phyloP scores from a whole-genome alignment of 495 filamentous ascomycete species.

The Aspergillus homomorphus region DNA sequence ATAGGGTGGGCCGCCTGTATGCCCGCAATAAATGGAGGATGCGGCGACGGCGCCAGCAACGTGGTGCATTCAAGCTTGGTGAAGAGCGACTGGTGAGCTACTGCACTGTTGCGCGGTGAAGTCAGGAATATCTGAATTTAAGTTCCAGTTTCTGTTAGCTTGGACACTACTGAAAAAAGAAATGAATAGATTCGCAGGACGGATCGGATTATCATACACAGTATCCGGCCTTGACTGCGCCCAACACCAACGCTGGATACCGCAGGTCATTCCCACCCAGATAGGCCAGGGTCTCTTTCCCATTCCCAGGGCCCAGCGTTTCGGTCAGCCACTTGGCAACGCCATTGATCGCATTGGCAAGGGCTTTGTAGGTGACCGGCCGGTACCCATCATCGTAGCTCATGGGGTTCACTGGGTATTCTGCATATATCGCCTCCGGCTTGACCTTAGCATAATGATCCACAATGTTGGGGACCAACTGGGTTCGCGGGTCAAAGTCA shows the following conservation, averaged over 20 bases:
- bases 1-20: constrained; percentile 20
- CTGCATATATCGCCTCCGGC: background rate
- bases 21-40: constrained; percentile 14
- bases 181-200: too few relatives aligned
- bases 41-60: constrained; percentile 20
- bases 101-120: constrained; percentile 34
- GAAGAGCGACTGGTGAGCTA: constrained; percentile 29
- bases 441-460: background rate
- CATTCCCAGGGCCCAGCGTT: constrained; percentile 27
- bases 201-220: constrained; percentile 26
- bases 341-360: constrained; percentile 20
- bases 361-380: background rate
- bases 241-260: constrained; percentile 36
- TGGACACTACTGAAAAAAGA: too few relatives aligned
- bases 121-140: constrained; percentile 29
- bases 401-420: background rate
- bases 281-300: constrained; percentile 25
- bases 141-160: too few relatives aligned
- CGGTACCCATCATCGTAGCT: background rate
- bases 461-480: background rate
- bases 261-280: constrained; percentile 43
- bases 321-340: constrained; percentile 31
- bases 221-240: constrained; percentile 48
- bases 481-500: background rate
- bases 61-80: constrained; percentile 24